Percentiles rank a stretch among this genome's conserved stretches.
Conservation (phyloP, 202 grass and related monocot genomes). For the Elaeis oleifera region DNA sequence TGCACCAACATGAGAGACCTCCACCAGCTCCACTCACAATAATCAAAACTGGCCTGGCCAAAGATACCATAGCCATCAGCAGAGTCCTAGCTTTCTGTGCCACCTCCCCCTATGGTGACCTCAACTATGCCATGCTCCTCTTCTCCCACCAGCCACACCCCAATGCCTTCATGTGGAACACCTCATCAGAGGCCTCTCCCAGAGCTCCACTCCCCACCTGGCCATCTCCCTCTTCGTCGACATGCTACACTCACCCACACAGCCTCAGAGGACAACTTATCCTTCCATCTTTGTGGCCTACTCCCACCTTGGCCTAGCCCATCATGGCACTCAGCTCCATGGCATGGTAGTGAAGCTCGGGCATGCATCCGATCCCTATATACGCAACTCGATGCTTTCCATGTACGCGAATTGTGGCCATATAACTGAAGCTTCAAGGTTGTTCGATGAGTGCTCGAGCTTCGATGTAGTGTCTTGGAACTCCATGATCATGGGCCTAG, state of each 20-base stretch:
- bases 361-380: slow-evolving; percentile 36
- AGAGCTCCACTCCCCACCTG: slow-evolving; percentile 29
- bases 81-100: slow-evolving; percentile 48
- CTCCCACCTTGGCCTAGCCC: slow-evolving; percentile 32
- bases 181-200: slow-evolving; percentile 50
- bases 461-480: slow-evolving; percentile 59
- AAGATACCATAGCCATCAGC: slow-evolving; percentile 53
- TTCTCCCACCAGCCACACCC: slow-evolving; percentile 39
- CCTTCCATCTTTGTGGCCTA: slow-evolving; percentile 43
- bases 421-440: slow-evolving; percentile 27
- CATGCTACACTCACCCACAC: slow-evolving; percentile 32
- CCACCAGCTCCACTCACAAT: slow-evolving; percentile 65
- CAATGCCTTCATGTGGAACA: slow-evolving; percentile 82
- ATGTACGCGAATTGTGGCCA: slow-evolving; percentile 50
- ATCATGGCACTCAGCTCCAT: slow-evolving; percentile 43
- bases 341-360: slow-evolving; percentile 71
- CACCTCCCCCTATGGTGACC: slow-evolving; percentile 23
- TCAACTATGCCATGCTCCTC: slow-evolving; percentile 38
- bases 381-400: slow-evolving; percentile 56
- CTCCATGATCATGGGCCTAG: slow-evolving; percentile 46
- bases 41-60: slow-evolving; percentile 52
- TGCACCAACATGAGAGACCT: slow-evolving; percentile 54
- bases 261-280: slow-evolving; percentile 45
- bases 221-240: slow-evolving; percentile 45
- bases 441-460: slow-evolving; percentile 21